Base-by-base conservation (phyloP, 306 rosid genomes). In the Carpinus fangiana region DNA sequence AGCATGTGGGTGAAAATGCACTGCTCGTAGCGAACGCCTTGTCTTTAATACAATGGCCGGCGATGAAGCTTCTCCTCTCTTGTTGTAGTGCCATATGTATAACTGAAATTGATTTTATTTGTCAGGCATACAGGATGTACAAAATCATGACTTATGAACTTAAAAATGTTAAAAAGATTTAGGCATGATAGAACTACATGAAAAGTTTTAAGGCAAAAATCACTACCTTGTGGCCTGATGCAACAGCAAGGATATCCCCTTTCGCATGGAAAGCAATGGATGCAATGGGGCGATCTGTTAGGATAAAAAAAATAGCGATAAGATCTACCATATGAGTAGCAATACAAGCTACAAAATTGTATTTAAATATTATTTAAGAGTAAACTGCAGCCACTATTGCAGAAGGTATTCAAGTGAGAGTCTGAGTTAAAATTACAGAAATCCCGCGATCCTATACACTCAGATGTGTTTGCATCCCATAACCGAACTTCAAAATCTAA, bases 241-340 rank as follows among this genome's bases (percentile, higher is more conserved):
- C 89, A 80, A 86, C 89, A 64, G 87, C 89, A n/a, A 86, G 85
- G 75, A 82, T 83, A 77, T 86, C 87, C 70, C 89, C 87, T 70
- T 80, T 80, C 14, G 89, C 89, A 77, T 86, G 89, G 83, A 83
- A 86, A 80, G 89, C 89, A 53, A 86, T 70, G 72, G 87, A 86
- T 69, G 89, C 87, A 80, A 86, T 80, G 48, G 89, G 89, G 18
- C 85, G 89, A 74, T 82, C 89, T 86, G 75, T 38, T 21, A 82
- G 47, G 56, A 71, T 34, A 78, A 51, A 71, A 36, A 51, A 71
- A 36, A 53, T 53, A 71, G 61, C 8, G 67, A 74, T 50, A 70
- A 26, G 45, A 69, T 72, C 60, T 67, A 82, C 55, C 38, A 7
- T 73, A 47, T 4, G 48, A 43, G 56, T 73, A 50, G 52, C 23